phyloP scores from a whole-genome alignment of 305 asterid species.

The Striga hermonthica region DNA sequence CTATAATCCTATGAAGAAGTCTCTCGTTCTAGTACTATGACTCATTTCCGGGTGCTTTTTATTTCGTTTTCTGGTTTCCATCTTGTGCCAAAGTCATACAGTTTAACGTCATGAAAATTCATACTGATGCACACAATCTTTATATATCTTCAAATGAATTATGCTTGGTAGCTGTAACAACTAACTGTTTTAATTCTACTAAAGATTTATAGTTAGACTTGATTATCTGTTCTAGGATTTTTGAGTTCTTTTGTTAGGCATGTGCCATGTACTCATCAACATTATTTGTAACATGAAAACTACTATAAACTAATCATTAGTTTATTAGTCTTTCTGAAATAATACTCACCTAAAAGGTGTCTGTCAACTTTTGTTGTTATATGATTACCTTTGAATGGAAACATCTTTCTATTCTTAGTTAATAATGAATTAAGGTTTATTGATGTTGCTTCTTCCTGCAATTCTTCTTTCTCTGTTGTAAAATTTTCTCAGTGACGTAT shows the following conservation, averaged over 20 bases:
- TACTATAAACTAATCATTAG: slow-evolving; percentile 3
- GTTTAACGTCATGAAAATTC: slow-evolving; percentile 19
- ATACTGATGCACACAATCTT: slow-evolving; percentile 8
- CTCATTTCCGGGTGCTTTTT: slow-evolving; percentile 14
- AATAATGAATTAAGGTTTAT: background rate
- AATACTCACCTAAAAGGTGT: slow-evolving; percentile 10
- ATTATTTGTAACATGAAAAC: slow-evolving; percentile 15
- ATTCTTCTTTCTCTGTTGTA: slow-evolving; percentile 15
- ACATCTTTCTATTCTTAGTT: slow-evolving; percentile 12
- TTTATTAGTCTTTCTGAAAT: slow-evolving; percentile 3
- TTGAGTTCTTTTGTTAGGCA: slow-evolving; percentile 17
- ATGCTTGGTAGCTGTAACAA: slow-evolving; percentile 24
- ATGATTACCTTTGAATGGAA: slow-evolving; percentile 10
- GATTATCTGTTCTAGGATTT: slow-evolving; percentile 12
- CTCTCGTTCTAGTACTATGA: slow-evolving; percentile 11
- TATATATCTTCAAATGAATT: slow-evolving; percentile 21
- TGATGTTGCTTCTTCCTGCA: slow-evolving; percentile 9
- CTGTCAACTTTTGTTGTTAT: slow-evolving; percentile 27
- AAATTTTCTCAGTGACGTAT: background rate
- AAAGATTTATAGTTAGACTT: slow-evolving; percentile 20
- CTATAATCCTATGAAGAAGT: slow-evolving; percentile 12
- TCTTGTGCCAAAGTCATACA: slow-evolving; percentile 15
- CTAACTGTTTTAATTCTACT: slow-evolving; percentile 19
- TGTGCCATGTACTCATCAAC: slow-evolving; percentile 23
- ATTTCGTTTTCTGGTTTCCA: slow-evolving; percentile 25